Evolutionary conservation across 2,329 filamentous ascomycete species (phyloP).

Genomic region (Apiospora malaysiana): DNA sequence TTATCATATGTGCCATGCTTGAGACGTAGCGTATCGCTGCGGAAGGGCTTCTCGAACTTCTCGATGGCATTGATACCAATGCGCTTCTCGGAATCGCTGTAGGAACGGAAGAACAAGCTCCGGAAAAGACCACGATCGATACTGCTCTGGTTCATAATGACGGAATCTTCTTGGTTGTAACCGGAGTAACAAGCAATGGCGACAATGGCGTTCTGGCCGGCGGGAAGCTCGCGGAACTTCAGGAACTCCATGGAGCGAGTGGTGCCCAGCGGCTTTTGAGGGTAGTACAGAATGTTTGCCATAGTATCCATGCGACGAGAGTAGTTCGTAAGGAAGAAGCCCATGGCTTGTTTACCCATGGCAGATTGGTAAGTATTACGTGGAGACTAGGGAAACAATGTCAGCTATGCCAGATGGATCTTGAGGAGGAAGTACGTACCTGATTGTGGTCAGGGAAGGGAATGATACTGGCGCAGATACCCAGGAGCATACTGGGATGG

Average conservation of each 20-base stretch:
- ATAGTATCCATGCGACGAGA: slow-evolving; percentile 98
- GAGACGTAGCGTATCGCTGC: slow-evolving; percentile 85
- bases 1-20: slow-evolving; percentile 98
- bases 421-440: slow-evolving; percentile 27
- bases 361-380: slow-evolving; percentile 99
- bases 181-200: slow-evolving; percentile 97
- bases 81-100: slow-evolving; percentile 96
- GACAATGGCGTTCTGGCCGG: slow-evolving; percentile 97
- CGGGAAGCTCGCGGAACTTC: slow-evolving; percentile 95
- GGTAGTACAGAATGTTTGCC: slow-evolving; percentile 99
- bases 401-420: not conserved
- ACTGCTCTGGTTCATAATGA: slow-evolving; percentile 99
- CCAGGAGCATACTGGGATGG: slow-evolving; percentile 98
- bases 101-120: slow-evolving; percentile 96
- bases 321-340: slow-evolving; percentile 97
- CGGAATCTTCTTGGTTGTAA: slow-evolving; percentile 99
- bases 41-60: slow-evolving; percentile 92
- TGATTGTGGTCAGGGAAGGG: slow-evolving; percentile 99
- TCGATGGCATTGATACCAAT: slow-evolving; percentile 93
- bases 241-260: slow-evolving; percentile 98
- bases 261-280: slow-evolving; percentile 94
- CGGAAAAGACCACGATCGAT: slow-evolving; percentile 97
- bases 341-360: slow-evolving; percentile 99
- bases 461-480: slow-evolving; percentile 98
- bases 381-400: slow-evolving; percentile 67